Evolutionary conservation across 441 rosid genomes (phyloP), one percentile per base, ranked within the genome.

Genomic region (Macaranga tanarius): DNA sequence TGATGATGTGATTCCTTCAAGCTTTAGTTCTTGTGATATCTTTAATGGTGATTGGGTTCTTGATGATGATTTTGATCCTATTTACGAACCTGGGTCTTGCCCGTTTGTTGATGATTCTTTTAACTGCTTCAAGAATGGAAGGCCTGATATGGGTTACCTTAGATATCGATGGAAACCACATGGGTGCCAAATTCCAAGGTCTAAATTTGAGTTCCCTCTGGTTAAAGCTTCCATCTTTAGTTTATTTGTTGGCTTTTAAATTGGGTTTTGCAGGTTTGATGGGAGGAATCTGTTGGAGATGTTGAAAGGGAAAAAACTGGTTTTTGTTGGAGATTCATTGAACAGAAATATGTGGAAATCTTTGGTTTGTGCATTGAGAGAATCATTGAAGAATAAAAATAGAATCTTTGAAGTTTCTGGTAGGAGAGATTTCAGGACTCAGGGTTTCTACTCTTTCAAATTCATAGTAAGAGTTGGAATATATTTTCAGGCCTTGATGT

Each of bases 311-410:
- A 90, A 86, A 79, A 84, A 87, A 23, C 60, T 88, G 34, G 92
- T 84, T 64, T 92, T 88, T 73, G 86, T 90, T 0, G 97, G 97
- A 0, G 95, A 92, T 76, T 92, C 95, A 2, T 67, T 88, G 28
- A 90, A 88, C 17, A 82, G 93, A 65, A 92, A 90, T 72, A 90
- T 92, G 97, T 92, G 95, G 95, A 90, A 92, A 72, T 87, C 97
- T 72, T 75, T 92, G 58, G 91, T 90, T 17, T 92, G 97, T 75
- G 73, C 84, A 19, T 83, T 90, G 56, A 79, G 83, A 79, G 84
- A 85, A 72, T 82, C 90, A 15, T 75, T 84, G 64, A 70, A 81
- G 72, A 82, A 92, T 73, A 67, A 86, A 70, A 85, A 76, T 50
- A 84, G 85, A 54, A 88, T 92, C 62, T 84, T 77, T 59, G 89